Percentiles rank a stretch among this genome's conserved stretches.
Conservation (phyloP, 495 filamentous ascomycete genomes). For the Lentithecium fluviatile region DNA sequence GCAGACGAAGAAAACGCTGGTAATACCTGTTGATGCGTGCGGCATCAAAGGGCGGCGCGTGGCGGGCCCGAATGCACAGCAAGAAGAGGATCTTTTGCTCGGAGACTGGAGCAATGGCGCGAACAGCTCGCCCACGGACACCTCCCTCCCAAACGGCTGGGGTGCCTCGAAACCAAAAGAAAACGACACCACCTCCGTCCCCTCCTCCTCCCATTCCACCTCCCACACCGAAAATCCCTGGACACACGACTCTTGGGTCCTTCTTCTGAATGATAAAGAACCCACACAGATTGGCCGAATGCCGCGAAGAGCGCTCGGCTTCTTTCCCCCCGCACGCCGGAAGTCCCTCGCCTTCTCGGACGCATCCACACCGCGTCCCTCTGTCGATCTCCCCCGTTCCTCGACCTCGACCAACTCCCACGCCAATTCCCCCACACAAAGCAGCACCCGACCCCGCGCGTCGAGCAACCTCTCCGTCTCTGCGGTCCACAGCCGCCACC, state of each 20-base stretch:
- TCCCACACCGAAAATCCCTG: constrained; percentile 53
- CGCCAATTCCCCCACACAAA: constrained; percentile 27
- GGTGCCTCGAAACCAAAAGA: constrained; percentile 22
- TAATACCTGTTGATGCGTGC: constrained; percentile 89
- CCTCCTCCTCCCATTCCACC: constrained; percentile 31
- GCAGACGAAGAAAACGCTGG: constrained; percentile 73
- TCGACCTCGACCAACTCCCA: constrained; percentile 49
- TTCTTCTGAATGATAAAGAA: constrained; percentile 64
- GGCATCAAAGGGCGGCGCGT: constrained; percentile 69
- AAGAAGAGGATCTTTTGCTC: constrained; percentile 44
- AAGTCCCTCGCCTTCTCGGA: constrained; percentile 63
- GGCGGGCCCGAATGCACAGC: constrained; percentile 28
- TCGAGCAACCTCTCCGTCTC: constrained; percentile 14
- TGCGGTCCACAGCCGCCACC: constrained; percentile 9
- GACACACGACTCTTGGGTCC: constrained; percentile 85
- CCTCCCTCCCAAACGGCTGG: constrained; percentile 36
- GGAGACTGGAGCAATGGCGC: constrained; percentile 32
- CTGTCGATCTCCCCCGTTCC: constrained; percentile 25
- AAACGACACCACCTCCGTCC: constrained; percentile 32
- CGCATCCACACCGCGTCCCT: constrained; percentile 45
- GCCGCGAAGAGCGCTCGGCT: constrained; percentile 75
- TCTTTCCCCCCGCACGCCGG: constrained; percentile 86
- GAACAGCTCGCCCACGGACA: constrained; percentile 15
- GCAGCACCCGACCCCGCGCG: constrained; percentile 8
- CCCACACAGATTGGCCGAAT: constrained; percentile 86